Percentiles rank a stretch among this genome's conserved stretches.
phyloP scores from a whole-genome alignment of 2,329 filamentous ascomycete species.

The Capronia americana region DNA sequence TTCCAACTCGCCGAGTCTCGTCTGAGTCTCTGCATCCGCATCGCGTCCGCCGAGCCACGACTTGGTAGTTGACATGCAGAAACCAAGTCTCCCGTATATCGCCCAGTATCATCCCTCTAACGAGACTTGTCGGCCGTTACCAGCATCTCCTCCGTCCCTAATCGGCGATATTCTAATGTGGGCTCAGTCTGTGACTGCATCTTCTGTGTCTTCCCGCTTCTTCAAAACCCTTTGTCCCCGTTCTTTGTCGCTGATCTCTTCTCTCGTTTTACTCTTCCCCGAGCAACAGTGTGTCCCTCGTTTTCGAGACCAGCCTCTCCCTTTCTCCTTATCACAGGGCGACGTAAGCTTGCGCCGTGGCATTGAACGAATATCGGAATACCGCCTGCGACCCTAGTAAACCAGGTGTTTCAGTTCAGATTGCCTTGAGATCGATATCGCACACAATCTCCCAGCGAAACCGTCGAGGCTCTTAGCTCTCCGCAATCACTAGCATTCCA shows the following conservation, averaged over 20 bases:
- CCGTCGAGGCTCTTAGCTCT: conserved; percentile 20
- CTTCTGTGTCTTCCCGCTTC: conserved; percentile 16
- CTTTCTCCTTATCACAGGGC: conserved; percentile 9
- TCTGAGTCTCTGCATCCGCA: neutral
- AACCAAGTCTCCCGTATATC: neutral
- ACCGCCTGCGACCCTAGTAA: conserved; percentile 8
- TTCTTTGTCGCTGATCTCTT: neutral
- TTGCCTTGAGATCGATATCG: conserved; percentile 29
- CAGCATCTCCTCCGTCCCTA: neutral
- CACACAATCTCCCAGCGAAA: conserved; percentile 25
- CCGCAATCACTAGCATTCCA: conserved; percentile 17
- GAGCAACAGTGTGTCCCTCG: conserved; percentile 4
- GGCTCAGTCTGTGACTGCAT: conserved; percentile 16
- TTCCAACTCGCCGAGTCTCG: conserved; percentile 2
- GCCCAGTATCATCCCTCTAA: neutral
- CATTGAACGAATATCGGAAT: conserved; percentile 9
- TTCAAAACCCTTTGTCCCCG: conserved; percentile 12
- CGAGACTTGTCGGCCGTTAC: neutral
- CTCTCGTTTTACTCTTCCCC: conserved; percentile 17
- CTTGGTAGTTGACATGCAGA: conserved; percentile 16
- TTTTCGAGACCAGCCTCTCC: conserved; percentile 6
- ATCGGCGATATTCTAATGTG: neutral
- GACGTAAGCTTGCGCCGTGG: conserved; percentile 9
- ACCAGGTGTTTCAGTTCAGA: conserved; percentile 34
- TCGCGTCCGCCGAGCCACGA: neutral